These are phyloP conservation scores for Phytophthora sojae DNA, from an alignment of 352 stramenopile genomes.

Conservation along the genomic window DNA sequence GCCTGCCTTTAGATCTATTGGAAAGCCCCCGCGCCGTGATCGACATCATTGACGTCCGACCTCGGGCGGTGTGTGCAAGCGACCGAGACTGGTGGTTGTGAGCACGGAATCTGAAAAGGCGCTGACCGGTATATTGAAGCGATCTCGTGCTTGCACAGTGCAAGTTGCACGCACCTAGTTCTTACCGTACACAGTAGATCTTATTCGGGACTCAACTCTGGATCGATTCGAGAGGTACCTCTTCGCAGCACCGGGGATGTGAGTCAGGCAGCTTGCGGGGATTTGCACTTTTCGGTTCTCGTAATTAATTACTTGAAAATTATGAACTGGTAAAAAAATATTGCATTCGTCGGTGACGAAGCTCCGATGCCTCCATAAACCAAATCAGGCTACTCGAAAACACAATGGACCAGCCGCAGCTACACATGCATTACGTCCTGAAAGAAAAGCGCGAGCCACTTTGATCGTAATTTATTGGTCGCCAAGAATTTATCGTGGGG, in stretches of 20 bases:
- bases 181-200: not conserved
- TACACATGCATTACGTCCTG: not conserved
- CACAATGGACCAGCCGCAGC: not conserved
- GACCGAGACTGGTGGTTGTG: not conserved
- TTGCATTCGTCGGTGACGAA: no score
- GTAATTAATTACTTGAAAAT: not conserved
- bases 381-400: not conserved
- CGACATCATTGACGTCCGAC: not conserved
- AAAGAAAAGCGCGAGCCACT: not conserved
- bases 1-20: not conserved
- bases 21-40: not conserved
- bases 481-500: not conserved
- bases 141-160: not conserved
- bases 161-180: not conserved
- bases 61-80: not conserved
- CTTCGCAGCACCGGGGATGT: not conserved
- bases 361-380: not conserved
- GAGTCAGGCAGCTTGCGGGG: not conserved
- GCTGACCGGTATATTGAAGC: not conserved
- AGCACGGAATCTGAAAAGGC: not conserved
- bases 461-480: not conserved
- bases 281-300: not conserved
- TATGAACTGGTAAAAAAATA: no score
- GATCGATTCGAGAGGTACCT: not conserved
- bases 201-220: not conserved